Conservation (phyloP, 1,139 yeast genomes). For the Saccharomyces hybrid region DNA sequence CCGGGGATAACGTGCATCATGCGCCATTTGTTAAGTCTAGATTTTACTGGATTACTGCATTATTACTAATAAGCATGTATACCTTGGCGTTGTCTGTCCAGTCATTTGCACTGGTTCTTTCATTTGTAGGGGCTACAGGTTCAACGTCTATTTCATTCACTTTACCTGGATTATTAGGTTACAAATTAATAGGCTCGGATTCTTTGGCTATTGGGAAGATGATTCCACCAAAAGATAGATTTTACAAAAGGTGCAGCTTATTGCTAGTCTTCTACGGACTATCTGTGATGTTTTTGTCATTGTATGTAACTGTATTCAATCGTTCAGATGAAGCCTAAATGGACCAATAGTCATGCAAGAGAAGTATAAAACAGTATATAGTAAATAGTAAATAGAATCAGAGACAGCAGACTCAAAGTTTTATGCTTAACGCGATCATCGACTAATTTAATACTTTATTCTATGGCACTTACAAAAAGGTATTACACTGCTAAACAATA, state of each 20-base stretch:
- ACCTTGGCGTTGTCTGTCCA: slow-evolving; percentile 59
- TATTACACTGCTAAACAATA: too few relatives aligned
- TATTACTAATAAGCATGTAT: slow-evolving; percentile 44
- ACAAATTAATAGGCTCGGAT: slow-evolving; percentile 45
- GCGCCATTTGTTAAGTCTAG: slow-evolving; percentile 47
- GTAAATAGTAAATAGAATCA: background rate
- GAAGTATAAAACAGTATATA: background rate
- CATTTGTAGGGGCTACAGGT: slow-evolving; percentile 58
- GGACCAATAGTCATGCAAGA: background rate
- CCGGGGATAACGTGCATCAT: slow-evolving; percentile 9
- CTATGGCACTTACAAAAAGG: slow-evolving; percentile 11
- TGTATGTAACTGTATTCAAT: slow-evolving; percentile 64
- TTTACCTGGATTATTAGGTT: slow-evolving; percentile 63
- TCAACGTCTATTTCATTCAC: slow-evolving; percentile 6
- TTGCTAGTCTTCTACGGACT: slow-evolving; percentile 65
- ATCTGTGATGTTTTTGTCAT: slow-evolving; percentile 65
- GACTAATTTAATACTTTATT: background rate
- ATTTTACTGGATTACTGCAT: slow-evolving; percentile 42
- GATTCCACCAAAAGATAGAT: slow-evolving; percentile 29
- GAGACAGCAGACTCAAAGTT: background rate
- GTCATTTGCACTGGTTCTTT: slow-evolving; percentile 76
- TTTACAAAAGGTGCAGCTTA: slow-evolving; percentile 52
- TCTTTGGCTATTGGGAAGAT: slow-evolving; percentile 24
- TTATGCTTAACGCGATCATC: background rate
- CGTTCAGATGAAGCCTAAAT: background rate